Evolutionary conservation across 2,329 filamentous ascomycete genomes (phyloP).

Genomic region (Aspergillus sp.): DNA sequence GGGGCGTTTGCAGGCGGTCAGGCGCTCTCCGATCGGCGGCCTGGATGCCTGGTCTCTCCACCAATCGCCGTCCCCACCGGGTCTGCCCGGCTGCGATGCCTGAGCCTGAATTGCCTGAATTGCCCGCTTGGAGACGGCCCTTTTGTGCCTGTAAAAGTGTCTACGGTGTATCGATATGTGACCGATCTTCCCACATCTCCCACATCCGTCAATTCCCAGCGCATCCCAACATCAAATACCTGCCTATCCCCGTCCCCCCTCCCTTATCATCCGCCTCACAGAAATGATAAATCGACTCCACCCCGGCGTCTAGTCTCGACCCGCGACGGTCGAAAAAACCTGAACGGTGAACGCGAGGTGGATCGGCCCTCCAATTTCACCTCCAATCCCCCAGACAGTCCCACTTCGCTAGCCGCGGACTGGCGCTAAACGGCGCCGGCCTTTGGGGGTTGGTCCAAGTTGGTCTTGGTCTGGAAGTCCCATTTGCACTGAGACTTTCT

Average conservation of each 20-base stretch:
- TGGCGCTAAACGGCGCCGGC: neutral
- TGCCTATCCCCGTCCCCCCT: neutral
- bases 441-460: neutral
- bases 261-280: too few species aligned
- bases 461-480: neutral
- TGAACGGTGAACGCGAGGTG: neutral
- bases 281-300: neutral
- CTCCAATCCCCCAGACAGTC: slow-evolving; percentile 7
- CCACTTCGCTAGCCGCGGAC: slow-evolving; percentile 7
- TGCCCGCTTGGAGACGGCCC: too few species aligned
- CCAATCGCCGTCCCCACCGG: slow-evolving; percentile 8
- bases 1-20: slow-evolving; percentile 19
- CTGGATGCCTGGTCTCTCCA: neutral
- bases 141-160: neutral
- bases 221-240: neutral
- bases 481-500: neutral
- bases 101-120: too few species aligned
- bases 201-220: too few species aligned
- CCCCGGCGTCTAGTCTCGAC: neutral
- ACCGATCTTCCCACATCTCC: too few species aligned
- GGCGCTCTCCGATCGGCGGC: neutral
- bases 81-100: slow-evolving; percentile 10
- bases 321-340: neutral
- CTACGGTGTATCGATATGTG: too few species aligned
- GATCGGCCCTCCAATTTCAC: slow-evolving; percentile 1